A percentile compares a stretch with the other conserved stretches of the same genome.
phyloP scores from a whole-genome alignment of 352 stramenopile genomes.

The Globisporangium apiculatum region DNA sequence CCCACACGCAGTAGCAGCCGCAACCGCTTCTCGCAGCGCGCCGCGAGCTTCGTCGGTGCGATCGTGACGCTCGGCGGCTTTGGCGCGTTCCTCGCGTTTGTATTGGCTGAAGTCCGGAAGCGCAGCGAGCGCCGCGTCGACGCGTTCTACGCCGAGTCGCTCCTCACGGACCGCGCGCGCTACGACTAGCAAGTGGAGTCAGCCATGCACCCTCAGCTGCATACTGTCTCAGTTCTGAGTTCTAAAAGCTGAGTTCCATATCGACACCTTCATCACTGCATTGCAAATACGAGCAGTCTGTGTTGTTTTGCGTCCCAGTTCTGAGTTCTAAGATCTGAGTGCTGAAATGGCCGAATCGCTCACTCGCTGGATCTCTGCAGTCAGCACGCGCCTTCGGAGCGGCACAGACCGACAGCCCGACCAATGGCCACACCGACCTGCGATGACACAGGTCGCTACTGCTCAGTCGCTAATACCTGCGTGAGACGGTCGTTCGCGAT shows the following conservation, averaged over 20 bases:
- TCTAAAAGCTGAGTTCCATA: too few relatives aligned
- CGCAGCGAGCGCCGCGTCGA: constrained; percentile 25
- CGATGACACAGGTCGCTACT: constrained; percentile 10
- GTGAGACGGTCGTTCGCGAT: constrained; percentile 47
- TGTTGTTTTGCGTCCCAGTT: too few relatives aligned
- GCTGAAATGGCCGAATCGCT: too few relatives aligned
- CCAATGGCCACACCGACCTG: too few relatives aligned
- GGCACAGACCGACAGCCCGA: too few relatives aligned
- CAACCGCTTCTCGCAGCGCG: constrained; percentile 32
- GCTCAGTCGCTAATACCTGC: constrained; percentile 39
- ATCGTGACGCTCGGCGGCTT: constrained; percentile 57
- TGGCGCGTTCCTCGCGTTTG: constrained; percentile 31
- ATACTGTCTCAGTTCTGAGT: too few relatives aligned
- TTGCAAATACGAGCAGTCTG: too few relatives aligned
- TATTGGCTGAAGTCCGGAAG: constrained; percentile 26
- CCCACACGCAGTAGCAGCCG: constrained; percentile 2
- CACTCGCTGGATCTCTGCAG: too few relatives aligned
- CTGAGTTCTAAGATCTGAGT: too few relatives aligned
- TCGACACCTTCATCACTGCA: too few relatives aligned
- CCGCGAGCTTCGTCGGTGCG: constrained; percentile 57
- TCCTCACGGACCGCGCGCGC: constrained; percentile 50
- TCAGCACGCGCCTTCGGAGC: too few relatives aligned
- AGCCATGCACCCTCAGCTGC: too few relatives aligned
- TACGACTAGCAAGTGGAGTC: constrained; percentile 17
- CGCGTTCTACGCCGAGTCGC: constrained; percentile 53